Conservation (phyloP, 179 eudicot species). For the Actinidia polygama region DNA sequence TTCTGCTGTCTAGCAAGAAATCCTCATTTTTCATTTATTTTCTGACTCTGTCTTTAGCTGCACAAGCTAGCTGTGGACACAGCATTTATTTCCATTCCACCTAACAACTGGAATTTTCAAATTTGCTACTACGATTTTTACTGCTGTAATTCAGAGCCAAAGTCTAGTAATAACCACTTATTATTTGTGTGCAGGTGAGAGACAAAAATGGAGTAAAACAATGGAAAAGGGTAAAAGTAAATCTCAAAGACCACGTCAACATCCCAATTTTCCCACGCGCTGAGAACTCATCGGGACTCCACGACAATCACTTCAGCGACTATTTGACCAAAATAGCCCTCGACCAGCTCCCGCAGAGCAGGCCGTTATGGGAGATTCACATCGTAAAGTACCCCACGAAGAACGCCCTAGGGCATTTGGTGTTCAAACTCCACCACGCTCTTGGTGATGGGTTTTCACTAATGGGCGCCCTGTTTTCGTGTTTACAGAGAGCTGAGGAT, state of each 20-base stretch:
- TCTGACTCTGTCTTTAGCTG: too few species aligned
- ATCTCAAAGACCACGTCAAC: slow-evolving; percentile 56
- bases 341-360: slow-evolving; percentile 56
- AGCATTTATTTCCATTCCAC: too few species aligned
- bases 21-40: too few species aligned
- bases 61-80: too few species aligned
- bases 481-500: slow-evolving; percentile 66
- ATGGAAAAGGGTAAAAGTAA: slow-evolving; percentile 75
- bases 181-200: slow-evolving; percentile 40
- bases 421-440: slow-evolving; percentile 84
- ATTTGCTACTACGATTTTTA: too few species aligned
- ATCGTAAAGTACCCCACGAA: slow-evolving; percentile 63
- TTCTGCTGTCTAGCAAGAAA: too few species aligned
- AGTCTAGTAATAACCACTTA: neutral
- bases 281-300: slow-evolving; percentile 36
- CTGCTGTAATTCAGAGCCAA: too few species aligned
- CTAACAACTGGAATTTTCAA: too few species aligned
- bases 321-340: slow-evolving; percentile 62
- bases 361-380: slow-evolving; percentile 83
- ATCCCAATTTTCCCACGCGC: slow-evolving; percentile 45
- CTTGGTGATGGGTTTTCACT: slow-evolving; percentile 83
- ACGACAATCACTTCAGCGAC: slow-evolving; percentile 48
- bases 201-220: slow-evolving; percentile 58
- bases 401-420: slow-evolving; percentile 54
- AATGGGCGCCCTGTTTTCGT: slow-evolving; percentile 88